phyloP scores from a whole-genome alignment of 352 stramenopile species.

The Pythium utonaiense region DNA sequence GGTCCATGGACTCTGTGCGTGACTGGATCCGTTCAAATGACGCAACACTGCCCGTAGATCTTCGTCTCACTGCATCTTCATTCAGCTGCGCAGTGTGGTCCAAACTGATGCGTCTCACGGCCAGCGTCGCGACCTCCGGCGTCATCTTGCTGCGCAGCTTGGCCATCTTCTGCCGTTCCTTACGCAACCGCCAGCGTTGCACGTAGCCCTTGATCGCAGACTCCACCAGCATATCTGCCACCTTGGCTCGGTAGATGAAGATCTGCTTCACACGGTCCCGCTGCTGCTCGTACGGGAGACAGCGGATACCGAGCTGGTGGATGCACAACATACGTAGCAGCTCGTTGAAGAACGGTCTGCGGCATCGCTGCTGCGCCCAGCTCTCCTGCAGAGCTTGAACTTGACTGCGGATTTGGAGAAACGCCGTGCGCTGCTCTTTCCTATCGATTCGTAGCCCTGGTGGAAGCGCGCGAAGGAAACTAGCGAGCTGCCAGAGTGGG shows the following conservation, averaged over 20 bases:
- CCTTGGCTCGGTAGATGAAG: conserved; percentile 76
- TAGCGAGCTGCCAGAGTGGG: conserved; percentile 60
- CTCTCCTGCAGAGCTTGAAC: conserved; percentile 50
- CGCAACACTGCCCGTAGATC: neutral
- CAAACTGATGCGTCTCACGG: neutral
- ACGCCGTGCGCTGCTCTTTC: conserved; percentile 40
- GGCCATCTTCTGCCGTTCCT: conserved; percentile 12
- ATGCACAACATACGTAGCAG: conserved; percentile 72
- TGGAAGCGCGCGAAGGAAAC: conserved; percentile 54
- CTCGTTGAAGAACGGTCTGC: conserved; percentile 74
- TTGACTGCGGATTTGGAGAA: conserved; percentile 68
- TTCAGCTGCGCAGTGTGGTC: neutral
- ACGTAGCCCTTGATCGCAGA: conserved; percentile 62
- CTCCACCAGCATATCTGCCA: conserved; percentile 74
- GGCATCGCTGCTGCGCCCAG: conserved; percentile 24
- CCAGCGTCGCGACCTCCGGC: conserved; percentile 16
- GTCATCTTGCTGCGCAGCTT: conserved; percentile 21
- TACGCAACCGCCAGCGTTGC: conserved; percentile 46
- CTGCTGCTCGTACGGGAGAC: conserved; percentile 76
- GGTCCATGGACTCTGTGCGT: neutral
- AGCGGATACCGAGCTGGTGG: conserved; percentile 76
- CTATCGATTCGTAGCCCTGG: conserved; percentile 45
- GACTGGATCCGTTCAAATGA: neutral
- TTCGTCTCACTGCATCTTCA: neutral
- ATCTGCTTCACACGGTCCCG: conserved; percentile 82